Evolutionary conservation across 2,329 filamentous ascomycete species (phyloP).

Genomic region (Fusarium tricinctum): DNA sequence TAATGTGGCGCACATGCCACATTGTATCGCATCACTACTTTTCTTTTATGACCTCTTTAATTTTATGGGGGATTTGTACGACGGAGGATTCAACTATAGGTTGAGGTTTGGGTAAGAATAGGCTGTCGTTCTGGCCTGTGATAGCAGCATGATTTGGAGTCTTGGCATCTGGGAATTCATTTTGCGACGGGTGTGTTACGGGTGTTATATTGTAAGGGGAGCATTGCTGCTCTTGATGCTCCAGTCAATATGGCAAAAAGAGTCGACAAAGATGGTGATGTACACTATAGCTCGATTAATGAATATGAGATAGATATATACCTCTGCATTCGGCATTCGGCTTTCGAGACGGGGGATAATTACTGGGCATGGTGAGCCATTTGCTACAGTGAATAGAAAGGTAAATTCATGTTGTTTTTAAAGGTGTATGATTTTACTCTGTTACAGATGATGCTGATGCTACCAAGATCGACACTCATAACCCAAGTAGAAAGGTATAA

Average conservation of each 20-base stretch:
- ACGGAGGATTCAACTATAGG: conserved; percentile 23
- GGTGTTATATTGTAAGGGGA: conserved; percentile 12
- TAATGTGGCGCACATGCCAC: not conserved
- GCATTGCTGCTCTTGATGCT: conserved; percentile 3
- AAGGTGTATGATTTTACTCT: not conserved
- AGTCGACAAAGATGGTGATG: conserved; percentile 15
- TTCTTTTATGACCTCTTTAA: conserved; percentile 28
- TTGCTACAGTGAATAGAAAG: not conserved
- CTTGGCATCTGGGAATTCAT: conserved; percentile 35
- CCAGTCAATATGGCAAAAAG: conserved; percentile 1
- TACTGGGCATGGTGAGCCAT: not conserved
- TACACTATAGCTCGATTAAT: conserved; percentile 30
- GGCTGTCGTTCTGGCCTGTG: conserved; percentile 21
- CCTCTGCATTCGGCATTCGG: conserved; percentile 8
- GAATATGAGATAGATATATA: conserved; percentile 22
- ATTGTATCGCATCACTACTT: not conserved
- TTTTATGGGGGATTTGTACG: conserved; percentile 25
- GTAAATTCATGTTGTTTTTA: not conserved
- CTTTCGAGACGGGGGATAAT: not conserved
- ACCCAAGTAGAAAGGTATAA: conserved; percentile 7
- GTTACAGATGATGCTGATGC: not conserved
- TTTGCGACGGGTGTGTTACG: conserved; percentile 14
- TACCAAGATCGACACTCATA: not conserved
- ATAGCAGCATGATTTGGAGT: conserved; percentile 35
- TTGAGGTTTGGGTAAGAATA: conserved; percentile 27